Base-by-base conservation (phyloP, 2,329 filamentous ascomycete genomes). In the Alternaria infectoria region DNA sequence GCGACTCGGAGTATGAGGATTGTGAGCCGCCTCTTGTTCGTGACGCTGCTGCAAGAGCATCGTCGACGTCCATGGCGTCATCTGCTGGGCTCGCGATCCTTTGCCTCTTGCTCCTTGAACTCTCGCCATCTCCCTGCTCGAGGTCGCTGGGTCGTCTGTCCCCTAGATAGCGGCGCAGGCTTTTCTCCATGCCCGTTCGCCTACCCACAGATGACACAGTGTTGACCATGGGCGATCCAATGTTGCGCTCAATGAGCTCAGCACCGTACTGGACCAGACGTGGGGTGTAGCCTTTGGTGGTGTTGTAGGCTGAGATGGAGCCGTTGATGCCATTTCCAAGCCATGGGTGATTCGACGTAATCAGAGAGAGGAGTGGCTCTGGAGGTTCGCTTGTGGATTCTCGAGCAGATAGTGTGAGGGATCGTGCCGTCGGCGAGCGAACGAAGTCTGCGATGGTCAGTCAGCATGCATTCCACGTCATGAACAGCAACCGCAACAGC, bases 251-350 rank as follows among this genome's bases (percentile, higher is more conserved):
- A 19, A 97, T 90, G 72, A 96, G 93, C 77, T 97, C 93, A 52
- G 93, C 95, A 64, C 93, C 89, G n/a, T 92, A 91, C 79, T 92
- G 81, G n/a, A 86, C 93, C 76, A 97, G 93, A 3, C 91, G 88
- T 0, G 95, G 93, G 2, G 93, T 96, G 74, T 95, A 96, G 70
- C 94, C 93, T 80, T 98, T 97, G 11, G 92, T 93, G 3, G 87
- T 90, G 26, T 91, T 90, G 78, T 98, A 98, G 1, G 92, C 93
- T 2, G 91, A 93, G 8, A 95, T 87, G 0, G 93, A 95, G 56
- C 90, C 90, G 69, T 92, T 93, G 71, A 97, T 94, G 0, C 93
- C 93, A 26, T 89, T 93, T 10, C 92, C 93, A 15, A 97, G 87
- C 65, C 96, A 85, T 0, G 95, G 95, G 75, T 97, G 93, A 1